Conservation (phyloP, 495 filamentous ascomycete species). For the Usnea hakonensis region DNA sequence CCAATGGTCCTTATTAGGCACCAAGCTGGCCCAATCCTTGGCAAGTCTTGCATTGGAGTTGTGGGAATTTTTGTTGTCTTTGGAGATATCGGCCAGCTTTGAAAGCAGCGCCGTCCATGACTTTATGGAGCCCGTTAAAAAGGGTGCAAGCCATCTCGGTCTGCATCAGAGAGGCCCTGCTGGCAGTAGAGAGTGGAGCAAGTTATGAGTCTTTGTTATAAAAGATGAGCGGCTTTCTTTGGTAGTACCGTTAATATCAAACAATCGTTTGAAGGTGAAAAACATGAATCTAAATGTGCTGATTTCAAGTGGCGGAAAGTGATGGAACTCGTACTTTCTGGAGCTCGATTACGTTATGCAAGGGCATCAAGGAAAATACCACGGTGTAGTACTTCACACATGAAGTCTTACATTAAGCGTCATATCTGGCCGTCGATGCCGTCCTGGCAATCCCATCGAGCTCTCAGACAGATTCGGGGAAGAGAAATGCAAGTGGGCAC, state of each 20-base stretch:
- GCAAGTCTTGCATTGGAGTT: conserved; percentile 47
- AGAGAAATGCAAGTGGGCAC: too few relatives aligned
- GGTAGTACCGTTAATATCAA: too few relatives aligned
- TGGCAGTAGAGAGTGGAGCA: background rate
- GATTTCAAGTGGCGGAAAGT: too few relatives aligned
- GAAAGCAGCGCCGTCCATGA: conserved; percentile 11
- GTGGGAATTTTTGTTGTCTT: conserved; percentile 10
- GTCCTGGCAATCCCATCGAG: too few relatives aligned
- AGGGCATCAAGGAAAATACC: too few relatives aligned
- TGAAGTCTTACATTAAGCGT: too few relatives aligned
- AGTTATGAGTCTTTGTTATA: background rate
- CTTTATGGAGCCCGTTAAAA: conserved; percentile 10
- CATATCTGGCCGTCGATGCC: too few relatives aligned
- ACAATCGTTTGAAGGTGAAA: background rate
- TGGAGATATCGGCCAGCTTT: conserved; percentile 13
- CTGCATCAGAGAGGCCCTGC: background rate
- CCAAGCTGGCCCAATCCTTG: conserved; percentile 71
- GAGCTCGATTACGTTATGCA: too few relatives aligned
- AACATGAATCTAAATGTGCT: too few relatives aligned
- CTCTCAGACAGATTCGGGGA: too few relatives aligned
- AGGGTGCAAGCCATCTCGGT: conserved; percentile 13
- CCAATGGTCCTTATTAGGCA: conserved; percentile 72
- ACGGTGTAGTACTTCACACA: too few relatives aligned
- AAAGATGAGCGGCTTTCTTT: background rate
- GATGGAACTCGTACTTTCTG: too few relatives aligned